Base-by-base conservation (phyloP, 2,329 filamentous ascomycete species). In the Phialophora verrucosa region DNA sequence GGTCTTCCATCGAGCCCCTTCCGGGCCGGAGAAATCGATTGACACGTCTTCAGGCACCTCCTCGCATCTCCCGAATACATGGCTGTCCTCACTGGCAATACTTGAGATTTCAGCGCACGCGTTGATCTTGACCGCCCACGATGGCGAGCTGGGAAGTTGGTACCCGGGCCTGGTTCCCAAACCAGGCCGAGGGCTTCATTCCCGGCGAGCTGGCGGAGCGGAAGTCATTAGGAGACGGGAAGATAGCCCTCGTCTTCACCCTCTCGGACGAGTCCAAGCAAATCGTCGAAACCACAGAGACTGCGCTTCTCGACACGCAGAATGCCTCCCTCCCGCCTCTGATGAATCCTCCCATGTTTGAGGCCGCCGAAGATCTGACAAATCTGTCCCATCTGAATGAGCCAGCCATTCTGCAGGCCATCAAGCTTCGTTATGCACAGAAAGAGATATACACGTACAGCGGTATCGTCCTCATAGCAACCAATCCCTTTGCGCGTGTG, bases 401-500 rank as follows among this genome's bases (percentile, higher is more conserved):
- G 80, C 95, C 95, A 76, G 95, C 78, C 96, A 96, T 99, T 68
- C 83, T 99, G 71, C 95, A 99, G 85, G 95, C 95, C 63, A 99
- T 99, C 80, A 93, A 93, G 78, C 87, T 99, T 77, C 92, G 95
- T 78, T 99, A 99, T 82, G 86, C 91, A 70, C 95, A 99, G 80
- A 98, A 98, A 82, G 95, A 99, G 80, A 99, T 99, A 75, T 99
- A 99, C 84, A 99, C 95, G 76, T 99, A 99, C 83, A 97, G 92
- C 78, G 95, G 95, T 77, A 98, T 99, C 76, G 95, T 99, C 71
- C 85, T 99, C 73, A 99, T 99, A 82, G 95, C 95, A 70, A 96
- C 95, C 70, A 99, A 99, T 81, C 95, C 95, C 25, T 99, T 99
- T 76, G 95, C 96, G 62, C 88, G 95, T 71, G 93, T 99, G 72